These are phyloP conservation scores for Anisogramma anomala DNA, from an alignment of 2,329 filamentous ascomycete species.

Conservation along the genomic window DNA sequence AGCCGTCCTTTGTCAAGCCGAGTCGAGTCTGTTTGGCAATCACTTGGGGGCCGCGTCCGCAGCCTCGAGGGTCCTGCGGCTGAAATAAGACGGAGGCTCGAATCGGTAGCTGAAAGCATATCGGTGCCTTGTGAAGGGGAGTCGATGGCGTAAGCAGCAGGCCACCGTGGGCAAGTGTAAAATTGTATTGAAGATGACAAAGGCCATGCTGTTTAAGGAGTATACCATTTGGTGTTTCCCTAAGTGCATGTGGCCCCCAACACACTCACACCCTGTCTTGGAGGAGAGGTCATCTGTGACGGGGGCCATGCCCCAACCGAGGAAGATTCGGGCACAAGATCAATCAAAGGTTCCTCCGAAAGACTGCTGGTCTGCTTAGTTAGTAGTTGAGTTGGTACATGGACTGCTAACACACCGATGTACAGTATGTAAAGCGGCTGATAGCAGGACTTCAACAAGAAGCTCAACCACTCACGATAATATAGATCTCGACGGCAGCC, in stretches of 20 bases:
- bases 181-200: constrained; percentile 4
- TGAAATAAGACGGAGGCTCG: neutral
- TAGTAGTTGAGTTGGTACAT: too few species aligned
- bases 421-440: too few species aligned
- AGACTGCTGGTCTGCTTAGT: too few species aligned
- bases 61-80: neutral
- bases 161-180: neutral
- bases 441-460: too few species aligned
- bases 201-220: neutral
- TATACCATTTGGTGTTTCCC: too few species aligned
- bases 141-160: neutral
- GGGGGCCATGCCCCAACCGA: neutral
- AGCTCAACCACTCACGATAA: too few species aligned
- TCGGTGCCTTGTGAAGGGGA: constrained; percentile 1
- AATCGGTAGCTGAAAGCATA: neutral
- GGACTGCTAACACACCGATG: too few species aligned
- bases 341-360: neutral
- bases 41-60: neutral
- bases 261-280: constrained; percentile 8
- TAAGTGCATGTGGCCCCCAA: constrained; percentile 5
- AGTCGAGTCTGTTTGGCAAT: neutral
- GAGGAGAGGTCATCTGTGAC: constrained; percentile 9
- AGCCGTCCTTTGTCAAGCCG: neutral
- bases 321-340: neutral
- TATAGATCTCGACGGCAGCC: too few species aligned